phyloP scores from a whole-genome alignment of 805 yeast species.

The Candida manassasensis region DNA sequence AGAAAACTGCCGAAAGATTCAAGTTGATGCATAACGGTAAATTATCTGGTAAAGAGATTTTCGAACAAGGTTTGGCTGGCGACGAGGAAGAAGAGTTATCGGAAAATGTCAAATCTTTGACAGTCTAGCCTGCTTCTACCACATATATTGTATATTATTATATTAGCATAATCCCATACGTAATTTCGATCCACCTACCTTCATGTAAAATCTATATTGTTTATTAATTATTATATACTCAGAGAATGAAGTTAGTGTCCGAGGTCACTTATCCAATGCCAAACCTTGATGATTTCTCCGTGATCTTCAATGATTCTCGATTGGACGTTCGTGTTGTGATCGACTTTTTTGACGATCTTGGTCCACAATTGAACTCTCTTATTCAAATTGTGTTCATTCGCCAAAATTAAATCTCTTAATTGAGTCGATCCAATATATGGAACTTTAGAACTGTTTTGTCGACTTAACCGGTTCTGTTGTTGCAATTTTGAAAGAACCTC shows the following conservation, averaged over 20 bases:
- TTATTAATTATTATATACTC: slow-evolving; percentile 4
- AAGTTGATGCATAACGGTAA: slow-evolving; percentile 65
- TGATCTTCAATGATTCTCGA: slow-evolving; percentile 62
- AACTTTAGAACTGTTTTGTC: slow-evolving; percentile 25
- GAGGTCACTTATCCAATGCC: slow-evolving; percentile 69
- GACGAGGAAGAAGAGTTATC: slow-evolving; percentile 43
- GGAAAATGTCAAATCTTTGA: slow-evolving; percentile 3
- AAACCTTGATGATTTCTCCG: slow-evolving; percentile 83
- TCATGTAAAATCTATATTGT: slow-evolving; percentile 3
- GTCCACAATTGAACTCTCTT: slow-evolving; percentile 54
- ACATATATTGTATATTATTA: neutral
- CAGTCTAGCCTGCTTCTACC: neutral
- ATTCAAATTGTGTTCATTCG: slow-evolving; percentile 33
- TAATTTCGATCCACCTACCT: neutral
- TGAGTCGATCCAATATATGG: slow-evolving; percentile 66
- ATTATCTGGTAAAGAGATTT: slow-evolving; percentile 83
- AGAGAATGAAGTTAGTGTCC: neutral
- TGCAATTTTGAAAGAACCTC: slow-evolving; percentile 49
- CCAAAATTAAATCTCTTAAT: slow-evolving; percentile 59
- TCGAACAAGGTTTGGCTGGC: slow-evolving; percentile 83
- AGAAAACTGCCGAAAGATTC: slow-evolving; percentile 48
- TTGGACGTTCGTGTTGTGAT: slow-evolving; percentile 61
- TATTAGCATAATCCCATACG: neutral
- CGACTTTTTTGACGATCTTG: slow-evolving; percentile 50
- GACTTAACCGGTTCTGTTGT: slow-evolving; percentile 26